Conservation (phyloP, 164 flowering plant species). For the Berberis vulgaris region DNA sequence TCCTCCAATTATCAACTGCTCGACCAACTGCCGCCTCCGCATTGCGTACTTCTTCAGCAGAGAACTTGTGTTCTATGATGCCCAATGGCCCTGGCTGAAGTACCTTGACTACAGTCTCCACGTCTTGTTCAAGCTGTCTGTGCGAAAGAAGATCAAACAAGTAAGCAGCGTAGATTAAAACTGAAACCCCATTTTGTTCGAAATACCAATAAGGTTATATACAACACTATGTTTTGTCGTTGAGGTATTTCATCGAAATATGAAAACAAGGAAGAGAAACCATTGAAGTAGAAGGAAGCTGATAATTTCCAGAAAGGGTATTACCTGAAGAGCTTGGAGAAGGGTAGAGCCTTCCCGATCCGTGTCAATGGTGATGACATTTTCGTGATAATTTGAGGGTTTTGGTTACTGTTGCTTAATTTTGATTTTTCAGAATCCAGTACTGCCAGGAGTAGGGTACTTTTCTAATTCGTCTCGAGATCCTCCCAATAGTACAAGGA, state of each 20-base stretch:
- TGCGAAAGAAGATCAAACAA: no score
- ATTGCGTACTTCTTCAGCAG: conserved; percentile 51
- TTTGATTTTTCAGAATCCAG: no score
- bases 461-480: no score
- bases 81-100: conserved; percentile 94
- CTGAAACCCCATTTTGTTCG: no score
- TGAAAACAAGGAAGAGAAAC: neutral
- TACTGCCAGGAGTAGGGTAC: no score
- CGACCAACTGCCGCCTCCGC: conserved; percentile 49
- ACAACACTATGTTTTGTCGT: no score
- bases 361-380: conserved; percentile 9
- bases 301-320: neutral
- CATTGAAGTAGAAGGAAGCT: neutral
- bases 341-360: conserved; percentile 5
- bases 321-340: conserved; percentile 17
- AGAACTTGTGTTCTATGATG: conserved; percentile 79
- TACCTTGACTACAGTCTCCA: conserved; percentile 78
- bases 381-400: neutral
- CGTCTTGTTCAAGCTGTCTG: conserved; percentile 83
- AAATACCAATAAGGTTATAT: no score
- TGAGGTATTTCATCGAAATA: no score
- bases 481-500: no score
- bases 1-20: conserved; percentile 69
- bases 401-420: no score
- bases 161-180: no score